A percentile compares a stretch with the other conserved stretches of the same genome.
These are phyloP conservation scores for Hypholoma sublateritium DNA, from an alignment of 768 basidiomycete genomes.

Conservation along the genomic window DNA sequence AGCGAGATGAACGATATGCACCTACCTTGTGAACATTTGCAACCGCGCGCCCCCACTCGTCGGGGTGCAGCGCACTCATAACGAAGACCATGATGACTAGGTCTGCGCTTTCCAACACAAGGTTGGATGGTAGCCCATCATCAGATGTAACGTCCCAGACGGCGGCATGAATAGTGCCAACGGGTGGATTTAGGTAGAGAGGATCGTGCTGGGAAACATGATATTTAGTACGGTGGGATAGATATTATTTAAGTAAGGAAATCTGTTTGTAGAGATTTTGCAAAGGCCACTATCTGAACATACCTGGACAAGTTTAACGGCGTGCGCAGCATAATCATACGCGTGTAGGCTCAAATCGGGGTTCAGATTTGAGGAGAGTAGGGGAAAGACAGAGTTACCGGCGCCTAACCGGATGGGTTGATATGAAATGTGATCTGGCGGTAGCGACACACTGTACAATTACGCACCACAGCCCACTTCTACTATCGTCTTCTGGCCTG, in stretches of 20 bases:
- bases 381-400: constrained; percentile 92
- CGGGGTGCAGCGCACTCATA: constrained; percentile 87
- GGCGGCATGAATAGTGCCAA: constrained; percentile 72
- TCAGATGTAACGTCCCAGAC: constrained; percentile 90
- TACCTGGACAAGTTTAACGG: constrained; percentile 88
- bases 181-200: constrained; percentile 63
- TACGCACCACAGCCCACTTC: constrained; percentile 89
- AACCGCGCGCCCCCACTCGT: constrained; percentile 86
- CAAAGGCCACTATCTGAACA: constrained; percentile 9
- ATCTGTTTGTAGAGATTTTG: not conserved
- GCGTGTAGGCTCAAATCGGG: constrained; percentile 72
- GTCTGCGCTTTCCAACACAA: constrained; percentile 74
- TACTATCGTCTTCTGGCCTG: constrained; percentile 72
- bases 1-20: not conserved
- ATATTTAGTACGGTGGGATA: not conserved
- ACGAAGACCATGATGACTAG: constrained; percentile 93
- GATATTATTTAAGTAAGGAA: not conserved
- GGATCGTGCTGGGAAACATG: constrained; percentile 55
- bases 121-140: constrained; percentile 55
- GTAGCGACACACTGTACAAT: not conserved
- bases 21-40: constrained; percentile 68
- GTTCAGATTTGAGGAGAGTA: constrained; percentile 83
- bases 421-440: not conserved
- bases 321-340: constrained; percentile 89
- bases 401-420: constrained; percentile 54